Base-by-base conservation (phyloP, 2,329 filamentous ascomycete species). In the Fusarium praegraminearum region DNA sequence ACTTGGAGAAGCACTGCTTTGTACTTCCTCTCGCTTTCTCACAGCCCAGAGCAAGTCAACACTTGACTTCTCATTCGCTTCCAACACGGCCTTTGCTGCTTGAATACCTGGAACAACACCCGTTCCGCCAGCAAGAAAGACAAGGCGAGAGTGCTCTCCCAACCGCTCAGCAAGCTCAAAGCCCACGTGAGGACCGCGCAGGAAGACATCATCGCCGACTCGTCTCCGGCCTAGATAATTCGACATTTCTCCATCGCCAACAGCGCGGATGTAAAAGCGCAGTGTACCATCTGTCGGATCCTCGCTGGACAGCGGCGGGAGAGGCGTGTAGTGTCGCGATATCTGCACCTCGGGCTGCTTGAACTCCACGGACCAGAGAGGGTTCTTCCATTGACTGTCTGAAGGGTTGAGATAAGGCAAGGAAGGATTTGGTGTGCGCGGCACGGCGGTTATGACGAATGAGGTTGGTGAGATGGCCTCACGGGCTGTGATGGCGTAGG, bases 331-430 rank as follows among this genome's bases (percentile, higher is more conserved):
- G 61, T 93, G 90, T 66, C 96, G 84, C 44, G 93, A 93, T 73
- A 99, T 97, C 80, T 98, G 94, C 60, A 98, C 82, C 78, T 97
- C 90, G 3, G 96, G 96, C 81, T 98, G 96, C 81, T 97, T 97
- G 76, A 97, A 89, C 82, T 98, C 92, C 35, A 98, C 91, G 67
- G 91, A 94, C 91, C 93, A 97, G 43, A 97, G 85, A 7, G 92
- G 91, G 58, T 87, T 69, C 13, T 69, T 71, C 80, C 81, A 80
- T 68, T 60, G 43, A 20, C 28, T n/a, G 35, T 61, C n/a, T 3
- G 28, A 45, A 9, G 67, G 38, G 13, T 22, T 38, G n/a, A 81
- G 51, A 56, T 77, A 77, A 12, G 73, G 78, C 3, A 67, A 74
- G 38, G 61, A 59, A 8, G 77, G 69, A 51, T 77, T 75, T 1